Evolutionary conservation across 352 stramenopile genomes (phyloP).

Genomic region (Globisporangium parvum): DNA sequence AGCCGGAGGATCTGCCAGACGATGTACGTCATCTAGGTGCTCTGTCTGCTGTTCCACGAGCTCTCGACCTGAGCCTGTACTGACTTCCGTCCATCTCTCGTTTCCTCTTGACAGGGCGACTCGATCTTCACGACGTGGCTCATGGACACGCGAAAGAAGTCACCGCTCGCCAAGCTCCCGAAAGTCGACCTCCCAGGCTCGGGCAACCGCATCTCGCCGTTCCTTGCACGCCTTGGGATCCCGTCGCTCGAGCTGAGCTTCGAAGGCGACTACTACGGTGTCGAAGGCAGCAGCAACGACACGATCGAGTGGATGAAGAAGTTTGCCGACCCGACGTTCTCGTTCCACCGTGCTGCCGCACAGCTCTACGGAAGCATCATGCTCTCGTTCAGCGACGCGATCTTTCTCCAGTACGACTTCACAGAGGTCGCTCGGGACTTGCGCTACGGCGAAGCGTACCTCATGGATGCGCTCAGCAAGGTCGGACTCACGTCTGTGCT

Average conservation of each 20-base stretch:
- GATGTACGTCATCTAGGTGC: constrained; percentile 10
- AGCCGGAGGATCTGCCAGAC: constrained; percentile 54
- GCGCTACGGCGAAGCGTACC: constrained; percentile 49
- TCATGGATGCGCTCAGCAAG: constrained; percentile 36
- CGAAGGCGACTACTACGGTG: constrained; percentile 57
- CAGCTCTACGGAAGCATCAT: constrained; percentile 79
- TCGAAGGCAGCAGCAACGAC: constrained; percentile 51
- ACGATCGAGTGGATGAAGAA: constrained; percentile 74
- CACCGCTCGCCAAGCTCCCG: constrained; percentile 38
- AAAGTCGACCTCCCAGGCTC: constrained; percentile 42
- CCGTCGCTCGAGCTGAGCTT: constrained; percentile 72
- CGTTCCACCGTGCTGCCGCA: constrained; percentile 65
- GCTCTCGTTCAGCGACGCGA: constrained; percentile 66
- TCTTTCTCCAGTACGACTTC: constrained; percentile 87
- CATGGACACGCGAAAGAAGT: constrained; percentile 30
- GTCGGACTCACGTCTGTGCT: constrained; percentile 24
- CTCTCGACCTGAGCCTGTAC: no score
- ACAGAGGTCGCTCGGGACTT: constrained; percentile 68
- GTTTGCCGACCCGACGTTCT: constrained; percentile 65
- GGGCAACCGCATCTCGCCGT: constrained; percentile 58
- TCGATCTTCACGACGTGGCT: constrained; percentile 78
- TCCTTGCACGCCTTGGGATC: constrained; percentile 63
- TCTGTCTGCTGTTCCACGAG: constrained; percentile 8
- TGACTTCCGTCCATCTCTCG: background rate
- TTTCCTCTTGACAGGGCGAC: constrained; percentile 16